Conservation (phyloP, 163 green algal genomes). For the Chlorella variabilis region DNA sequence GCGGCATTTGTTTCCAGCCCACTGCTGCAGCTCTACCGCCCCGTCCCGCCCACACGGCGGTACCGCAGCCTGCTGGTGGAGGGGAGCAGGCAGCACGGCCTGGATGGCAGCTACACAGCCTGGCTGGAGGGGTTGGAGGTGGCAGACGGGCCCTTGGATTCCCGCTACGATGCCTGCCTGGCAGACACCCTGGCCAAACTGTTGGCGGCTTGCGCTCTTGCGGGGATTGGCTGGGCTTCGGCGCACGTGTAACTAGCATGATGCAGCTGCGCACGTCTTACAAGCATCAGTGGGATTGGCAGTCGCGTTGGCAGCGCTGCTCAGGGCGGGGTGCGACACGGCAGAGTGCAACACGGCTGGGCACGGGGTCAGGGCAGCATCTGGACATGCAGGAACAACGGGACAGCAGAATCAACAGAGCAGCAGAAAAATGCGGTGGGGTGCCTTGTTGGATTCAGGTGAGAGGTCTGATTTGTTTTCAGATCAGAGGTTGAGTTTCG, state of each 20-base stretch:
- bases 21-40: neutral
- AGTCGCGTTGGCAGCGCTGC: too few relatives aligned
- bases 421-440: too few relatives aligned
- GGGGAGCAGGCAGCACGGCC: neutral
- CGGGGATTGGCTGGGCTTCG: neutral
- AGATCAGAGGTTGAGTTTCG: too few relatives aligned
- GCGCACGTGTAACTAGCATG: neutral
- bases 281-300: too few relatives aligned
- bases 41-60: conserved; percentile 5
- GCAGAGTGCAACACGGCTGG: too few relatives aligned
- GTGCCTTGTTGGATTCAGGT: too few relatives aligned
- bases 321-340: too few relatives aligned
- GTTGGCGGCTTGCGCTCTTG: neutral
- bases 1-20: conserved; percentile 32
- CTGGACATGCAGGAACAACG: too few relatives aligned
- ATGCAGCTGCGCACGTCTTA: too few relatives aligned
- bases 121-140: conserved; percentile 29
- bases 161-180: neutral
- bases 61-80: conserved; percentile 29
- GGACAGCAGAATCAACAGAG: too few relatives aligned
- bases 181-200: neutral
- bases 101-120: conserved; percentile 9
- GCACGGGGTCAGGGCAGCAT: too few relatives aligned
- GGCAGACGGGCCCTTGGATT: neutral
- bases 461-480: too few relatives aligned